A percentile compares a stretch with the other conserved stretches of the same genome.
Evolutionary conservation across 768 basidiomycete genomes (phyloP).

Genomic region (Amanita fuliginea): DNA sequence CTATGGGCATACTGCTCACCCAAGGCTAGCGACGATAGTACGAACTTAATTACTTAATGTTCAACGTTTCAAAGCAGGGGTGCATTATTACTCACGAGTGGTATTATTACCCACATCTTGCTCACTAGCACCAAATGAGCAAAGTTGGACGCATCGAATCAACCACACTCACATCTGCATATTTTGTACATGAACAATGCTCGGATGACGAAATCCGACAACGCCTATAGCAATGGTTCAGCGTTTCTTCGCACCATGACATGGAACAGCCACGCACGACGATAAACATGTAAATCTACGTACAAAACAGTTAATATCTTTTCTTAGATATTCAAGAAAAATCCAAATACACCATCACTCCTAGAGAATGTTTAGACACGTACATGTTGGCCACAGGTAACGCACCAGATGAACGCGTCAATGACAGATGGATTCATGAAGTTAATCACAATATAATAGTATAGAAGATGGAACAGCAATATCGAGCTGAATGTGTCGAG

Average conservation of each 20-base stretch:
- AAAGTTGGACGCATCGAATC: not conserved
- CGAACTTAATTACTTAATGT: conserved; percentile 13
- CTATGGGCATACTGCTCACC: conserved; percentile 19
- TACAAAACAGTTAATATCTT: not conserved
- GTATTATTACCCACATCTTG: conserved; percentile 28
- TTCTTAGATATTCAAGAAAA: not conserved
- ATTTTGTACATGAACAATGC: conserved; percentile 40
- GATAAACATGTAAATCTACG: conserved; percentile 37
- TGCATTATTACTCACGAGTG: conserved; percentile 28
- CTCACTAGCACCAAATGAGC: conserved; percentile 24
- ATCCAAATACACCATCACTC: no score
- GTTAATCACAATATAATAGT: conserved; percentile 46
- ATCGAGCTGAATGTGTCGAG: conserved; percentile 47
- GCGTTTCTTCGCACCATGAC: not conserved
- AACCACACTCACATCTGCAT: conserved; percentile 31
- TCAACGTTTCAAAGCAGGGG: not conserved
- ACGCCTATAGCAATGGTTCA: conserved; percentile 19
- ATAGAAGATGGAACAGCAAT: conserved; percentile 43
- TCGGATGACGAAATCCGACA: conserved; percentile 40
- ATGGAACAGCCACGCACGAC: conserved; percentile 23
- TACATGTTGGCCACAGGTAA: not conserved
- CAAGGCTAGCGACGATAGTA: conserved; percentile 31
- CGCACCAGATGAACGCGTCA: conserved; percentile 26
- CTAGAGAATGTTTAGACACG: no score
- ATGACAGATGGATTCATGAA: conserved; percentile 28